Evolutionary conservation across 1,284 basidiomycete genomes (phyloP).

Genomic region (Acaromyces ingoldii): DNA sequence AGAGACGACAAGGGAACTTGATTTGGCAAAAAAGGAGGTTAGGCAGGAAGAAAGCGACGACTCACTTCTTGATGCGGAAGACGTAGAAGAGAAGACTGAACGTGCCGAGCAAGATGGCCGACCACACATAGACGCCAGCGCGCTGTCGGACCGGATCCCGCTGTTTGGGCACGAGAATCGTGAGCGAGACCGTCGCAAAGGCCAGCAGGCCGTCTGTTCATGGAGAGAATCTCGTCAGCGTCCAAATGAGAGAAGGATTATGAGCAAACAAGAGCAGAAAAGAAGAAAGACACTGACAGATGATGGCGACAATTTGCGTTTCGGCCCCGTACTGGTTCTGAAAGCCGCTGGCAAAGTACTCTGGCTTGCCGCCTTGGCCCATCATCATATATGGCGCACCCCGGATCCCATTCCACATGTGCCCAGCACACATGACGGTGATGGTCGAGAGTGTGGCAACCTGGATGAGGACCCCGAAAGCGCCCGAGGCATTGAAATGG

Average conservation of each 20-base stretch:
- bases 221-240: background rate
- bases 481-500: background rate
- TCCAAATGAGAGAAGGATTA: background rate
- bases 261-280: background rate
- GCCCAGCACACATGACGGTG: conserved; percentile 53
- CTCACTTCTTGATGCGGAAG: conserved; percentile 93
- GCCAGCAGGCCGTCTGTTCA: conserved; percentile 72
- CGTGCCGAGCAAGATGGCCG: conserved; percentile 71
- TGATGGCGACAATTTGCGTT: conserved; percentile 74
- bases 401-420: conserved; percentile 96
- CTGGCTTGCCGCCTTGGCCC: conserved; percentile 56
- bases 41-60: too few relatives aligned
- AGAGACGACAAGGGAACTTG: too few relatives aligned
- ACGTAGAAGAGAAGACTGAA: conserved; percentile 83
- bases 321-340: conserved; percentile 89
- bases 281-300: conserved; percentile 85
- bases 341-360: conserved; percentile 82
- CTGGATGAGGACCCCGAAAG: background rate
- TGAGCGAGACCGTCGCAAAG: conserved; percentile 75
- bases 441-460: conserved; percentile 21
- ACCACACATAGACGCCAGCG: conserved; percentile 83
- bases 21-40: too few relatives aligned
- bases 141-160: conserved; percentile 69
- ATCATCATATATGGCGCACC: conserved; percentile 66
- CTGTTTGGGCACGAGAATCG: conserved; percentile 73